A percentile compares a stretch with the other conserved stretches of the same genome.
These are phyloP conservation scores for Massospora cicadina DNA, from an alignment of 371 early-diverging fungal genomes.

Conservation along the genomic window DNA sequence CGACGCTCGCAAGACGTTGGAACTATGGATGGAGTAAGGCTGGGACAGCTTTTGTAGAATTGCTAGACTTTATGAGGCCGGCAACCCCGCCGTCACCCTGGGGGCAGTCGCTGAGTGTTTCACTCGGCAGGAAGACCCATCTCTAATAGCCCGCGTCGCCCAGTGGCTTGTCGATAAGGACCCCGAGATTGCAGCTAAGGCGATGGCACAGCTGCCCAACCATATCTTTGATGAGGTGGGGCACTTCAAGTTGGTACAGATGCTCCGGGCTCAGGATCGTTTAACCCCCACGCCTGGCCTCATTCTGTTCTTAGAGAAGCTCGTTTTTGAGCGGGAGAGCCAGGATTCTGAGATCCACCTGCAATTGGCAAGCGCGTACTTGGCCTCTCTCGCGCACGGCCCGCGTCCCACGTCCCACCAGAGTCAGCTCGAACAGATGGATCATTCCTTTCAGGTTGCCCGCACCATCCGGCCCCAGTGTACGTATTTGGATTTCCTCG, in stretches of 20 bases:
- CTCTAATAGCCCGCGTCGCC: background rate
- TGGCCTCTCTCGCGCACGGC: background rate
- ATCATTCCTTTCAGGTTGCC: background rate
- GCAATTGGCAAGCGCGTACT: background rate
- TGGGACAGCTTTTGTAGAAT: too few species aligned
- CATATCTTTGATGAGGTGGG: background rate
- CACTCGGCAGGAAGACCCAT: background rate
- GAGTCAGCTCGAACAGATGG: background rate
- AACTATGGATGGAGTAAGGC: background rate
- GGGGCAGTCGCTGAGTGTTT: background rate
- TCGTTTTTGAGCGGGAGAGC: background rate
- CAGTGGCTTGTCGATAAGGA: background rate
- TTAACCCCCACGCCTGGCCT: background rate
- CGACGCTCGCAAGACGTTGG: background rate
- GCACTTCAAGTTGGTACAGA: background rate
- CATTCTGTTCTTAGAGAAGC: background rate
- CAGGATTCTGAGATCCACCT: background rate
- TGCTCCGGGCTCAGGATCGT: background rate
- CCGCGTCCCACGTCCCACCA: background rate
- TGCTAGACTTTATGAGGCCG: background rate
- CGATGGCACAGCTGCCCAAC: background rate
- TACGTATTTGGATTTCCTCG: background rate
- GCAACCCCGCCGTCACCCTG: background rate
- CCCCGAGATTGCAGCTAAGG: background rate
- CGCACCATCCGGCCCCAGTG: background rate